These are phyloP conservation scores for Paratinospora sagittata DNA, from an alignment of 164 flowering plant species.

Conservation along the genomic window DNA sequence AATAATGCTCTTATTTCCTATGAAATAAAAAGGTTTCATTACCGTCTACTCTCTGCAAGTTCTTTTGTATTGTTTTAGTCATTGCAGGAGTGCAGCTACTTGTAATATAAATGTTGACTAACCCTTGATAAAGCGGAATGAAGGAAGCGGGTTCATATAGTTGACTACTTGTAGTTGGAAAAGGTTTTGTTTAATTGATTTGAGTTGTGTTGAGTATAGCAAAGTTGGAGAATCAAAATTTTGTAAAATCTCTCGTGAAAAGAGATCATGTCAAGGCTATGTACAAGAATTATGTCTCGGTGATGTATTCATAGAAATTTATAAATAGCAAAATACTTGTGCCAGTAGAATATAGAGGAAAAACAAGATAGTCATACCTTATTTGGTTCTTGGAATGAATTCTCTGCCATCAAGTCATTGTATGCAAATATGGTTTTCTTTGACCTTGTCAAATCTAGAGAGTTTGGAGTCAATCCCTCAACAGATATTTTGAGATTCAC, in stretches of 20 bases:
- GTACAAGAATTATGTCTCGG: not conserved
- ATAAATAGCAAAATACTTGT: not conserved
- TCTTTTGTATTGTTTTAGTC: not conserved
- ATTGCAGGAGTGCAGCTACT: not conserved
- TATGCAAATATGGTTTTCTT: slow-evolving; percentile 54
- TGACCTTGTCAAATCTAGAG: slow-evolving; percentile 32
- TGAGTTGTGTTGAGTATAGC: too few relatives aligned
- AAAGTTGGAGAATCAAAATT: too few relatives aligned
- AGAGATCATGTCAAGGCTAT: too few relatives aligned
- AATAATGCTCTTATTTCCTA: not conserved
- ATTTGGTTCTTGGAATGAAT: slow-evolving; percentile 58
- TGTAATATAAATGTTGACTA: too few relatives aligned
- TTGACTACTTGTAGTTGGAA: too few relatives aligned
- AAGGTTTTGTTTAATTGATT: too few relatives aligned
- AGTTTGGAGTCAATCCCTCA: slow-evolving; percentile 41
- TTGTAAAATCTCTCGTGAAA: too few relatives aligned
- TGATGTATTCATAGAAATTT: not conserved
- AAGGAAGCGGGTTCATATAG: too few relatives aligned
- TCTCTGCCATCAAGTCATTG: slow-evolving; percentile 67
- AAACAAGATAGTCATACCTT: slow-evolving; percentile 39
- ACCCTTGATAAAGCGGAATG: too few relatives aligned
- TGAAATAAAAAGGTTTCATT: not conserved
- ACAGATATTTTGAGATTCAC: slow-evolving; percentile 52
- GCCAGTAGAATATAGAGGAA: not conserved
- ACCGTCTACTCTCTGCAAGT: not conserved